Percentiles rank a stretch among this genome's conserved stretches.
Conservation (phyloP, 805 yeast species). For the Deakozyma indianensis region DNA sequence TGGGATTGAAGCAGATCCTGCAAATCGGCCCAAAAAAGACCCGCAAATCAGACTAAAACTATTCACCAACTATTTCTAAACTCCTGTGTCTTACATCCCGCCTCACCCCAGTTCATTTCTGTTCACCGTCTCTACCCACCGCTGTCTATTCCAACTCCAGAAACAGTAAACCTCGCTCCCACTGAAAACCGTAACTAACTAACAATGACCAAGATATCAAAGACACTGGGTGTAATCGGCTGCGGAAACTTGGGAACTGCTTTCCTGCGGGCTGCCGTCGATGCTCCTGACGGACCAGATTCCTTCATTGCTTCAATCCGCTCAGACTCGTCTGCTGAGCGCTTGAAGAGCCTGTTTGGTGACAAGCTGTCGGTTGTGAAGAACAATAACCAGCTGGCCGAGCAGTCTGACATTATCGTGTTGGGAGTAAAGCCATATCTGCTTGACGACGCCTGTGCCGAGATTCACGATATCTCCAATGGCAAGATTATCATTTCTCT, state of each 20-base stretch:
- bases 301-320: slow-evolving; percentile 69
- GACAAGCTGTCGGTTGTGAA: slow-evolving; percentile 33
- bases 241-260: slow-evolving; percentile 97
- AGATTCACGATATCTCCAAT: slow-evolving; percentile 33
- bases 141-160: too few species aligned
- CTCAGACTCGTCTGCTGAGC: slow-evolving; percentile 34
- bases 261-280: slow-evolving; percentile 63
- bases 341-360: slow-evolving; percentile 36
- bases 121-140: too few species aligned
- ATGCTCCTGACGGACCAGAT: slow-evolving; percentile 37
- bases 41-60: too few species aligned
- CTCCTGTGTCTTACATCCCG: too few species aligned
- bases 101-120: too few species aligned
- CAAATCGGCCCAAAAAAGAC: too few species aligned
- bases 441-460: slow-evolving; percentile 29
- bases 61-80: too few species aligned
- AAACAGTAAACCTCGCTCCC: too few species aligned
- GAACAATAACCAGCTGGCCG: slow-evolving; percentile 44
- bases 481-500: slow-evolving; percentile 60
- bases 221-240: slow-evolving; percentile 76
- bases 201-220: too few species aligned
- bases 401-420: slow-evolving; percentile 52
- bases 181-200: too few species aligned
- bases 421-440: slow-evolving; percentile 84
- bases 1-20: too few species aligned